phyloP scores from a whole-genome alignment of 2,329 filamentous ascomycete genomes.

The Aspergillus terreus region DNA sequence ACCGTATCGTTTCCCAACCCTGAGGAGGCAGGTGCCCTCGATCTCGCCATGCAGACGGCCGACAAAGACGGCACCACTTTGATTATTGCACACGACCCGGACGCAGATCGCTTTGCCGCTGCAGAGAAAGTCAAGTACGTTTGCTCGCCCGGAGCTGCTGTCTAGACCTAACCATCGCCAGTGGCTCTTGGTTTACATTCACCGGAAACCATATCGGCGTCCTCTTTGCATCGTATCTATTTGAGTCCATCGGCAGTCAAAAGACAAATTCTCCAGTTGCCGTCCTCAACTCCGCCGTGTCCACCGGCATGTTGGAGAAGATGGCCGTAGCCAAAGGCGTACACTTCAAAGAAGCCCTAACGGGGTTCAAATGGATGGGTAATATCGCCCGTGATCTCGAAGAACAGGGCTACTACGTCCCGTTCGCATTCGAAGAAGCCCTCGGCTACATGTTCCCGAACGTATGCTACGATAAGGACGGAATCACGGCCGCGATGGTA shows the following conservation, averaged over 20 bases:
- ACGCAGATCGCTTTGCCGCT: conserved; percentile 61
- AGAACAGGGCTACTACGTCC: conserved; percentile 47
- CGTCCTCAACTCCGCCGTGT: conserved; percentile 62
- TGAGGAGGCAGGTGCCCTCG: conserved; percentile 60
- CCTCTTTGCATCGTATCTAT: conserved; percentile 55
- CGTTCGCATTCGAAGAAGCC: conserved; percentile 63
- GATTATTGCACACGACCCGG: conserved; percentile 62
- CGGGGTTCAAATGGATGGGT: conserved; percentile 66
- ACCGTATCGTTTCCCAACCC: conserved; percentile 64
- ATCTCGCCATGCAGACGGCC: conserved; percentile 56
- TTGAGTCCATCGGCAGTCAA: conserved; percentile 43
- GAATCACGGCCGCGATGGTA: conserved; percentile 57
- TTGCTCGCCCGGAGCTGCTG: neutral
- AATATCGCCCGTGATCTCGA: conserved; percentile 56
- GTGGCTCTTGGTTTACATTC: conserved; percentile 56
- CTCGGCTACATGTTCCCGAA: conserved; percentile 64
- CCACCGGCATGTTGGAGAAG: conserved; percentile 58
- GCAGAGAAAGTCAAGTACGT: conserved; percentile 53
- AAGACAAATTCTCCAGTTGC: conserved; percentile 41
- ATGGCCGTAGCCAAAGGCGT: conserved; percentile 56
- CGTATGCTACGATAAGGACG: conserved; percentile 63
- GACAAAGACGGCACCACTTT: conserved; percentile 47
- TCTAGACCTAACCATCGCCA: conserved; percentile 10
- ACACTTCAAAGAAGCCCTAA: conserved; percentile 58
- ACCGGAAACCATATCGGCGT: conserved; percentile 64